Conservation (phyloP, 345 rosid species). For the Xanthoceras sorbifolium region DNA sequence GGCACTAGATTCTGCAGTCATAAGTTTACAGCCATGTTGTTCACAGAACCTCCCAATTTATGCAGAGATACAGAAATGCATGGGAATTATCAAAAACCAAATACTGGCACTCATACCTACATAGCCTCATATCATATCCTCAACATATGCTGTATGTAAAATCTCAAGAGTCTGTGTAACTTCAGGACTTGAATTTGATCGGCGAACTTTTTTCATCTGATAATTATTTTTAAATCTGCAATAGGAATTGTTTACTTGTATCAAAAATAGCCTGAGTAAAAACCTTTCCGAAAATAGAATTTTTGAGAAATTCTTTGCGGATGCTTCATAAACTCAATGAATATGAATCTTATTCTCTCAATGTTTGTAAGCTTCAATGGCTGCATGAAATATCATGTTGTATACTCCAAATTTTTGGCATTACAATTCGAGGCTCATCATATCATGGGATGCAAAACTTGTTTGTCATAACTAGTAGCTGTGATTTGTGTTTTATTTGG, state of each 20-base stretch:
- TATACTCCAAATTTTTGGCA: background rate
- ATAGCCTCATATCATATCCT: conserved; percentile 16
- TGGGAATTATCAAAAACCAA: conserved; percentile 79
- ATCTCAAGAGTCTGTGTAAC: background rate
- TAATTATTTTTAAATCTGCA: background rate
- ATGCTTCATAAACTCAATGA: background rate
- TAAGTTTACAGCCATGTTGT: conserved; percentile 75
- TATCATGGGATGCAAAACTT: too few relatives aligned
- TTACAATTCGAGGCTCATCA: too few relatives aligned
- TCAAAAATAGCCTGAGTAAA: background rate
- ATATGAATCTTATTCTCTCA: background rate
- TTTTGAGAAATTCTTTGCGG: background rate
- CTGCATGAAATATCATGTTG: background rate
- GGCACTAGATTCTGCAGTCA: conserved; percentile 75
- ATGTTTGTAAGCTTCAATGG: background rate
- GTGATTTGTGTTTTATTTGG: background rate
- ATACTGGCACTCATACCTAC: conserved; percentile 60
- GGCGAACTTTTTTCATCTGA: background rate
- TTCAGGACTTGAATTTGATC: background rate
- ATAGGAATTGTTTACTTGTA: background rate
- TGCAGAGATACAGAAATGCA: conserved; percentile 85
- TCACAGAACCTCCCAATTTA: conserved; percentile 75
- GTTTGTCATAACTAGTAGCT: background rate
- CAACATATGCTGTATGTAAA: conserved; percentile 30
- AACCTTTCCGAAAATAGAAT: background rate